phyloP scores from a whole-genome alignment of 2,329 filamentous ascomycete species.

The Aspergillus fischeri region DNA sequence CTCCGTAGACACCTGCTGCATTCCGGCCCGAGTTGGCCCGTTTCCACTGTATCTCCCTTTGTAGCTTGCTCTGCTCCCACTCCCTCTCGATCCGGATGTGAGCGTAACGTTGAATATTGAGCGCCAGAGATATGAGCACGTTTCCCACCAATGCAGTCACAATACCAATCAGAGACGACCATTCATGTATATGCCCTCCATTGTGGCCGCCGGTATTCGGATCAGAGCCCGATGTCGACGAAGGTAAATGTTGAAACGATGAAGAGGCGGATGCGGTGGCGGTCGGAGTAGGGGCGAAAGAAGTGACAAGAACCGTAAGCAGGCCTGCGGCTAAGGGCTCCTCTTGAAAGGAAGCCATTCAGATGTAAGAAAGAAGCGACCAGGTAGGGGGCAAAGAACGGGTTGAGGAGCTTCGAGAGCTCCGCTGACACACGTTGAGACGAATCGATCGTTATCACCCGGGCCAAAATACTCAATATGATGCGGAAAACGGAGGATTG shows the following conservation, averaged over 20 bases:
- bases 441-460: background rate
- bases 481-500: background rate
- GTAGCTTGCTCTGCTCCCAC: slow-evolving; percentile 55
- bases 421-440: slow-evolving; percentile 3
- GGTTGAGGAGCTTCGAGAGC: slow-evolving; percentile 1
- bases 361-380: background rate
- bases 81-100: slow-evolving; percentile 79
- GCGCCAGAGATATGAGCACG: slow-evolving; percentile 85
- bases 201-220: slow-evolving; percentile 17
- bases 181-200: slow-evolving; percentile 41
- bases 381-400: background rate
- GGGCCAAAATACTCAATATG: background rate
- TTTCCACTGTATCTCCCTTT: slow-evolving; percentile 53
- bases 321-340: slow-evolving; percentile 25
- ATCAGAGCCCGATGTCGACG: slow-evolving; percentile 12
- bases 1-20: slow-evolving; percentile 41
- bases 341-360: slow-evolving; percentile 27
- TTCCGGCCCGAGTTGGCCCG: slow-evolving; percentile 27
- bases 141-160: slow-evolving; percentile 90
- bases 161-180: slow-evolving; percentile 95
- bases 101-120: slow-evolving; percentile 95
- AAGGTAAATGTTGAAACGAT: slow-evolving; percentile 13
- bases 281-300: slow-evolving; percentile 20
- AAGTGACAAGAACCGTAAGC: slow-evolving; percentile 23
- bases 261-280: slow-evolving; percentile 13